Evolutionary conservation across 805 yeast genomes (phyloP), one percentile per base, ranked within the genome.

Genomic region (Wickerhamiella dianesei): DNA sequence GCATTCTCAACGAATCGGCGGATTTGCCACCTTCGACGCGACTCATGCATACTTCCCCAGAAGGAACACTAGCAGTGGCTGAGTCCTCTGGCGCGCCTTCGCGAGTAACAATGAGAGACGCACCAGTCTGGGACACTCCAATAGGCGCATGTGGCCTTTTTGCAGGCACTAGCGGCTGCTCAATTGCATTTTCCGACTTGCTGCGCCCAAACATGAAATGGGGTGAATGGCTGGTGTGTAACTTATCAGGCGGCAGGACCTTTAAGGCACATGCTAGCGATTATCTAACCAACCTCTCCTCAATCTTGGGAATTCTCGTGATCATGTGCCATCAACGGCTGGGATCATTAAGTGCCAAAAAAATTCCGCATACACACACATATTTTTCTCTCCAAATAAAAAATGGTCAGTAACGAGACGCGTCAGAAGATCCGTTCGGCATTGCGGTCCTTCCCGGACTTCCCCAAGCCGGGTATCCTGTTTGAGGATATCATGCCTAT

Each of bases 401-500:
- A 36, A 36, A 36, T 36, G 39, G 39, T 36, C 19, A 36, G 39
- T 36, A 17, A 36, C 39, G 54, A 50, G 21, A 53, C 52, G 52
- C 55, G 50, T 50, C 46, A 50, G 29, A 49, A 52, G 43, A 56
- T 64, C 40, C 52, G 55, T 48, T 53, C 53, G 40, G 56, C 61
- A 39, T 60, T 68, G 22, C 59, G 64, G 19, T 95, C 85, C 64
- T 89, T 83, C 72, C 95, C 89, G 54, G 86, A 92, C 70, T 92
- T 92, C 72, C 99, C 99, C 37, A 63, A 76, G 49, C 83, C 84
- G 68, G 99, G 99, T 12, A 77, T 92, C 53, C 70, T 92, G 35
- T 92, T 92, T 59, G 97, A 92, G 69, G 99, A 92, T 66, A 89
- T 92, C 64, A 72, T 92, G 61, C 99, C 99, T 43, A 82, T 92